phyloP scores from a whole-genome alignment of 2,329 filamentous ascomycete genomes.

The Plenodomus tracheiphilus region DNA sequence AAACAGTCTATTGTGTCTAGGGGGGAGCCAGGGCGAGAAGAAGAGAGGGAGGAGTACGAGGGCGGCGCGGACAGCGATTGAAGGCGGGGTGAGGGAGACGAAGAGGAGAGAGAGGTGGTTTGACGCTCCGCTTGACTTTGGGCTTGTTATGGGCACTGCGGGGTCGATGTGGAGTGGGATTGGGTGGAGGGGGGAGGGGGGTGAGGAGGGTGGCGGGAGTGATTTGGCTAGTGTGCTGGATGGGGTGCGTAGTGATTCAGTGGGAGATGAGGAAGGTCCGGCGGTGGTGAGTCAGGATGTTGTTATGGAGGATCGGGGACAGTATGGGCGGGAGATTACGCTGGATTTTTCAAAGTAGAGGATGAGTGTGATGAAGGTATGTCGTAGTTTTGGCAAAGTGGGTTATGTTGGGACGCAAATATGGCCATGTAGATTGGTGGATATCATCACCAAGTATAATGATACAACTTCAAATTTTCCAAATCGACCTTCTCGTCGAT shows the following conservation, averaged over 20 bases:
- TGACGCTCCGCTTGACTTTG: constrained; percentile 60
- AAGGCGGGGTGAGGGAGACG: constrained; percentile 69
- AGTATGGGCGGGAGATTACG: not conserved
- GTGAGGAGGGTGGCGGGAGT: constrained; percentile 7
- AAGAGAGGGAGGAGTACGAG: constrained; percentile 73
- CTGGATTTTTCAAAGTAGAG: not conserved
- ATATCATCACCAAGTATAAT: not conserved
- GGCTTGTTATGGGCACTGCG: constrained; percentile 66
- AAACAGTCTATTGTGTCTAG: constrained; percentile 65
- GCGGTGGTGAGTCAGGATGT: not conserved
- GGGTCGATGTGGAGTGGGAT: constrained; percentile 47
- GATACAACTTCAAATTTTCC: too few relatives aligned
- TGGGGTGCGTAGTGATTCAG: not conserved
- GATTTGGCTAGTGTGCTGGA: constrained; percentile 12
- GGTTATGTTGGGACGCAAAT: too few relatives aligned
- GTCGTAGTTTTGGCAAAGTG: too few relatives aligned
- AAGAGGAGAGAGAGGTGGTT: constrained; percentile 77
- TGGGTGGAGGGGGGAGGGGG: constrained; percentile 22
- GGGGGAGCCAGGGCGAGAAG: constrained; percentile 48
- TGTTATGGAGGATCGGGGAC: not conserved
- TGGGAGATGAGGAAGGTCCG: not conserved
- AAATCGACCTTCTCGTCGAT: too few relatives aligned
- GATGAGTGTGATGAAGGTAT: too few relatives aligned
- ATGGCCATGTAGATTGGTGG: not conserved
- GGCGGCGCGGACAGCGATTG: constrained; percentile 74